phyloP scores from a whole-genome alignment of 306 rosid species.

The Datisca glomerata region DNA sequence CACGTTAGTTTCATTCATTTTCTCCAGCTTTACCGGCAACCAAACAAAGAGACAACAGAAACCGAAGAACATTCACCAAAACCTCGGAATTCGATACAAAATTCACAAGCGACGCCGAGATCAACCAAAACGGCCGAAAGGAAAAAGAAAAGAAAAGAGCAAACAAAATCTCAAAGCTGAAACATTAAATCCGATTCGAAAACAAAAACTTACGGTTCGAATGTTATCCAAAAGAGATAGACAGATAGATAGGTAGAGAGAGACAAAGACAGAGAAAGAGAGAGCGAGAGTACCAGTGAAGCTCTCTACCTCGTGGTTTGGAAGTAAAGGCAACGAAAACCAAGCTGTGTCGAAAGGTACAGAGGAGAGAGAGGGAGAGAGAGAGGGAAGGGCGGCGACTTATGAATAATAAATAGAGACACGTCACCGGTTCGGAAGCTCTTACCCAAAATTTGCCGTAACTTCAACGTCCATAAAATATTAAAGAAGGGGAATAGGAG shows the following conservation, averaged over 20 bases:
- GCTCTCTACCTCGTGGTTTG: conserved; percentile 19
- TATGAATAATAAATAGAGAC: conserved; percentile 26
- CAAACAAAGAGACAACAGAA: conserved; percentile 2
- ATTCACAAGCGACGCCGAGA: background rate
- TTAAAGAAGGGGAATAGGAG: too few relatives aligned
- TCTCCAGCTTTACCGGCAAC: conserved; percentile 18
- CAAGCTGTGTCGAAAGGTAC: conserved; percentile 26
- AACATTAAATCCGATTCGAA: conserved; percentile 9
- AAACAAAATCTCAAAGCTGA: conserved; percentile 3
- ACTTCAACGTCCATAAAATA: too few relatives aligned
- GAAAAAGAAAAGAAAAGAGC: conserved; percentile 3
- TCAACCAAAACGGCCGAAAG: background rate
- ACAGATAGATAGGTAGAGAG: background rate
- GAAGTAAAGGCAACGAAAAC: conserved; percentile 63
- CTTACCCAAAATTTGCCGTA: conserved; percentile 21
- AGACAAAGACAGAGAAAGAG: conserved; percentile 8
- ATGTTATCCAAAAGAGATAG: conserved; percentile 14
- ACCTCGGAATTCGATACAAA: conserved; percentile 7
- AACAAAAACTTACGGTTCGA: conserved; percentile 3
- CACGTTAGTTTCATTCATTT: conserved; percentile 24
- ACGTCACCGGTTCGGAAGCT: conserved; percentile 41
- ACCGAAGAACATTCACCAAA: conserved; percentile 8
- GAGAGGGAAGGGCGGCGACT: conserved; percentile 36
- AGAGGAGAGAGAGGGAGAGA: conserved; percentile 22
- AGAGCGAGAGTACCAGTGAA: conserved; percentile 33